Conservation (phyloP, 2,329 filamentous ascomycete species). For the Stylonectria norvegica region DNA sequence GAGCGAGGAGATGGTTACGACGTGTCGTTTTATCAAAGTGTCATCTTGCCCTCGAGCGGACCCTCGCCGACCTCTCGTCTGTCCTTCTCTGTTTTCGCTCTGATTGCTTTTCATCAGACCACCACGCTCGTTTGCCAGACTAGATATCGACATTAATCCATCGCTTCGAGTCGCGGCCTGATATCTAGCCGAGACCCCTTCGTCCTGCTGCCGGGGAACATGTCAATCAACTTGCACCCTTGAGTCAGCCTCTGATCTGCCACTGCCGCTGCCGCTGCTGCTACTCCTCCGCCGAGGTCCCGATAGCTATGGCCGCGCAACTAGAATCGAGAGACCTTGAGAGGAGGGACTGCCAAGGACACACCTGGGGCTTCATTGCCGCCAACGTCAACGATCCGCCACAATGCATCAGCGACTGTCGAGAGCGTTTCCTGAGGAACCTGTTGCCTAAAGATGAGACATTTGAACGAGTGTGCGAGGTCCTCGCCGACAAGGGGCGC, state of each 20-base stretch:
- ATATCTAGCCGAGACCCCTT: conserved; percentile 20
- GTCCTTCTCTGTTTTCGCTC: conserved; percentile 5
- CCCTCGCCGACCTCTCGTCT: conserved; percentile 4
- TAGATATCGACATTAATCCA: conserved; percentile 3
- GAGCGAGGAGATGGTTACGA: background rate
- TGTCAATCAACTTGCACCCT: conserved; percentile 11
- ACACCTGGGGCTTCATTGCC: conserved; percentile 30
- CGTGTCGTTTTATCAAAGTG: conserved; percentile 11
- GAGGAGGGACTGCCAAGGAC: conserved; percentile 18
- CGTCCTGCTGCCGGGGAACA: conserved; percentile 8
- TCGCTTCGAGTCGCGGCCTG: conserved; percentile 20
- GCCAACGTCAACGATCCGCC: conserved; percentile 30
- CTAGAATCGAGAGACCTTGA: background rate
- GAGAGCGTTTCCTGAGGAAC: conserved; percentile 29
- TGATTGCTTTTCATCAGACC: conserved; percentile 3
- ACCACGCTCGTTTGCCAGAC: too few species aligned
- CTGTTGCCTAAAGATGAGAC: conserved; percentile 28
- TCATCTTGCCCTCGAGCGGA: conserved; percentile 7
- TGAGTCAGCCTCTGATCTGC: conserved; percentile 1
- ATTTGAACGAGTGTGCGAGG: conserved; percentile 32
- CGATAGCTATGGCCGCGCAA: conserved; percentile 7
- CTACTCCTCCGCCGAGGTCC: background rate
- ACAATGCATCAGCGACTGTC: conserved; percentile 35
- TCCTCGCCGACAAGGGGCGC: conserved; percentile 25
- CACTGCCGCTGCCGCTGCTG: background rate